Percentiles rank a stretch among this genome's conserved stretches.
Evolutionary conservation across 192 early-diverging fungal genomes (phyloP).

Genomic region (Backusella tarrabulga): DNA sequence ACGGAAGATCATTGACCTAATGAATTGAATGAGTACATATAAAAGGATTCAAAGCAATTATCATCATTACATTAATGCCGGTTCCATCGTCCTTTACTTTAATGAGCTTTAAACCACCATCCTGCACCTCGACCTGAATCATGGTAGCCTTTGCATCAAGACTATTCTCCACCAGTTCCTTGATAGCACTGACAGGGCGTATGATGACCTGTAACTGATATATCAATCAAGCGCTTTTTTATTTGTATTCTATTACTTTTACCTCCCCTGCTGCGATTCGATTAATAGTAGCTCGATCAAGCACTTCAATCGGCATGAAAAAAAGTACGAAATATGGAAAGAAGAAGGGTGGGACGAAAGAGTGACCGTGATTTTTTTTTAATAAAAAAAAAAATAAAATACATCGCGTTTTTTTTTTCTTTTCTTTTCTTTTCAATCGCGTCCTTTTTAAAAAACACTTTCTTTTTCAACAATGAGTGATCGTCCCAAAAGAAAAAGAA

Average conservation of each 20-base stretch:
- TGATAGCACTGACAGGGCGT: conserved; percentile 76
- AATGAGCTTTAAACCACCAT: conserved; percentile 66
- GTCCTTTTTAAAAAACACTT: too few relatives aligned
- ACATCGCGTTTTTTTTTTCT: neutral
- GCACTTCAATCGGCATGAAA: conserved; percentile 59
- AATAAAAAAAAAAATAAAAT: neutral
- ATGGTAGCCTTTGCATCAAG: conserved; percentile 78
- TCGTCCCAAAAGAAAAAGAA: conserved; percentile 40
- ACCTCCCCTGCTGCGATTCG: conserved; percentile 96
- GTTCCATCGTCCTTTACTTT: conserved; percentile 83
- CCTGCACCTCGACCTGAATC: conserved; percentile 68
- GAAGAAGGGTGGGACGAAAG: neutral
- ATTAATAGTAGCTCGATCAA: conserved; percentile 86
- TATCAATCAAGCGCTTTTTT: too few relatives aligned
- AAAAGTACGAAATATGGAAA: neutral
- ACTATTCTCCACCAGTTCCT: conserved; percentile 93
- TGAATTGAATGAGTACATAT: neutral
- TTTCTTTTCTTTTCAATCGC: neutral
- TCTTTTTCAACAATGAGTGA: conserved; percentile 23
- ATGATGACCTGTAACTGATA: conserved; percentile 59
- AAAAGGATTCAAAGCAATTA: conserved; percentile 52
- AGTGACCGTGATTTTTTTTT: conserved; percentile 11
- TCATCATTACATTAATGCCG: conserved; percentile 66
- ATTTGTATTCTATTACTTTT: neutral
- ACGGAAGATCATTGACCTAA: conserved; percentile 9